Evolutionary conservation across 2,329 filamentous ascomycete genomes (phyloP), one percentile per base, ranked within the genome.

Genomic region (Microsporum canis): DNA sequence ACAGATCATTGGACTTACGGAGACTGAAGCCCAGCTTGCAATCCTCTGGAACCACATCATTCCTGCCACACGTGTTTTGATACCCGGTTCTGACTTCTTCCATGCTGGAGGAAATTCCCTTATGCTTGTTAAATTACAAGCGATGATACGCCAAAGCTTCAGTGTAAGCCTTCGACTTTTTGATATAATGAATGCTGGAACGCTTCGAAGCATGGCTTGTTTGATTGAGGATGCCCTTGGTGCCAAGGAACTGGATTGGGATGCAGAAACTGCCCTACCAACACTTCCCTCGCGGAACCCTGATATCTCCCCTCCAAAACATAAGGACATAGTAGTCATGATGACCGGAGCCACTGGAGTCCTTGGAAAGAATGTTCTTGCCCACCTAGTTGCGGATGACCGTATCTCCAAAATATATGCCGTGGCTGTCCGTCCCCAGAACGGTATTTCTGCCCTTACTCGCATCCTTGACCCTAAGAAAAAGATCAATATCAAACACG

Each of bases 401-500:
- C 58, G 60, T 0, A 69, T 81, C 0, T 34, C 60, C 1, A 68
- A 67, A 8, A 66, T 82, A 0, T 74, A 79, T 65, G 80, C 77
- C 62, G 49, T 82, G 7, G 78, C 78, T 3, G 65, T 71, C n/a
- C 61, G 63, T 17, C 31, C 31, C 5, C 53, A 36, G 38, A 57
- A 45, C 33, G 45, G 58, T 55, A 49, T 45, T 59, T 33, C 57
- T 27, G 7, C 41, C 55, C 5, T 59, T 55, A 36, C 45, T 17
- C 41, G 55, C 17, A 14, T 59, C 41, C 5, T 23, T 5, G 27
- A 51, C 27, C 45, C 23, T 12, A 31, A 29, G 3, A 23, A 29
- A 4, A 56, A 56, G 53, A 39, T 60, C 8, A 38, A 10, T n/a
- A 38, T 60, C 17, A 64, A 78, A 62, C 23, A 58, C 0, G 79